Conservation (phyloP, 495 filamentous ascomycete species). For the Penicillium soppii region DNA sequence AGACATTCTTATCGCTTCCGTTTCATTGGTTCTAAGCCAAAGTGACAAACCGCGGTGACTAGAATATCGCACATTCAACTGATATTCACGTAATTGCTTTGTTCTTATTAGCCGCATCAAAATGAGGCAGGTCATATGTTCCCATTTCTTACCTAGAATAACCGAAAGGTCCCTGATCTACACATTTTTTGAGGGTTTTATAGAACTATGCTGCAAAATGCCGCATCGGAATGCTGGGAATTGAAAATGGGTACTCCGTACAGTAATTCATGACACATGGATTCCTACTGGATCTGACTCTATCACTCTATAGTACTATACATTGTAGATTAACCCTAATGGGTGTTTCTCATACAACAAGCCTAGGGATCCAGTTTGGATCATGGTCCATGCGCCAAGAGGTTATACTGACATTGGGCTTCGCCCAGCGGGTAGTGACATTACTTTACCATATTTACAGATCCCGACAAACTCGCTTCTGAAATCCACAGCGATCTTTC, state of each 20-base stretch:
- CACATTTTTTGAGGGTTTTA: slow-evolving; percentile 3
- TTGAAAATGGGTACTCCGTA: no score
- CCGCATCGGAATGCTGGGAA: slow-evolving; percentile 20
- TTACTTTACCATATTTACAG: background rate
- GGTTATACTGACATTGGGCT: background rate
- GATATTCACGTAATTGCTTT: slow-evolving; percentile 8
- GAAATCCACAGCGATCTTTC: background rate
- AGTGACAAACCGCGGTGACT: slow-evolving; percentile 45
- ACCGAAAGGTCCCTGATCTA: slow-evolving; percentile 1
- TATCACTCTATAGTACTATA: background rate
- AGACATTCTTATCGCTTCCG: slow-evolving; percentile 32
- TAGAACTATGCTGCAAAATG: slow-evolving; percentile 16
- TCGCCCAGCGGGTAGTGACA: background rate
- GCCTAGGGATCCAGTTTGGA: background rate
- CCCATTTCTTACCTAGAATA: background rate
- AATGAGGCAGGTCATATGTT: background rate
- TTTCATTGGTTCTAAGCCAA: slow-evolving; percentile 25
- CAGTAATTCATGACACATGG: slow-evolving; percentile 5
- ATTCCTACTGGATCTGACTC: background rate
- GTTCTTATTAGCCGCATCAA: background rate
- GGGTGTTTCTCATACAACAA: background rate
- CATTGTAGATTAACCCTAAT: no score
- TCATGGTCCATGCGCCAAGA: slow-evolving; percentile 4
- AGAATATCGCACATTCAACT: slow-evolving; percentile 1
- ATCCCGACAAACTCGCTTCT: background rate